Evolutionary conservation across 176 grass and related monocot species (phyloP).

Genomic region (Triticum timopheevii): DNA sequence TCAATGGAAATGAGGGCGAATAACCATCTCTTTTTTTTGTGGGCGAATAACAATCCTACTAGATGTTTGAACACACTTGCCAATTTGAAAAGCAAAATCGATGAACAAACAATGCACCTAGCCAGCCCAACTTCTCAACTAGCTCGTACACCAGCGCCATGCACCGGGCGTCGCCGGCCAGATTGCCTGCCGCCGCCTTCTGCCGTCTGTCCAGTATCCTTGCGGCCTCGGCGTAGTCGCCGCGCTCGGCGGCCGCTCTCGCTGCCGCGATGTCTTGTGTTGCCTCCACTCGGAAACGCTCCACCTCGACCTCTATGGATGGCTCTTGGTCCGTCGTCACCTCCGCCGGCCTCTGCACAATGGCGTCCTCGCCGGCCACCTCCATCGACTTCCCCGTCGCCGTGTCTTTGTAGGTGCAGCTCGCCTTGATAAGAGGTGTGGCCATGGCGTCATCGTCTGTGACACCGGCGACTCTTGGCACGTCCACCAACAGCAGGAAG

Average conservation of each 20-base stretch:
- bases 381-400: constrained; percentile 18
- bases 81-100: no score
- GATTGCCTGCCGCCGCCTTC: not conserved
- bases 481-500: constrained; percentile 57
- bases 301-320: constrained; percentile 53
- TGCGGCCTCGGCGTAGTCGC: constrained; percentile 31
- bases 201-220: constrained; percentile 18
- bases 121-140: no score
- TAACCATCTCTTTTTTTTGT: no score
- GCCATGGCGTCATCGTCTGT: not conserved
- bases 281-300: constrained; percentile 30
- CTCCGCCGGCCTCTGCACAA: constrained; percentile 34
- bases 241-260: constrained; percentile 34
- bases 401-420: constrained; percentile 59
- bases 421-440: constrained; percentile 28
- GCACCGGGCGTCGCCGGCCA: constrained; percentile 23
- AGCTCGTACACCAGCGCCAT: constrained; percentile 35
- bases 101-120: no score
- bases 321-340: not conserved
- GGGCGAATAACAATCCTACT: no score
- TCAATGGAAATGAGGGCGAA: no score
- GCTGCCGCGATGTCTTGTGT: constrained; percentile 31
- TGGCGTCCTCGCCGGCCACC: constrained; percentile 35
- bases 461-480: constrained; percentile 24
- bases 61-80: no score